phyloP scores from a whole-genome alignment of 352 stramenopile species.

The Pythium utonaiense region DNA sequence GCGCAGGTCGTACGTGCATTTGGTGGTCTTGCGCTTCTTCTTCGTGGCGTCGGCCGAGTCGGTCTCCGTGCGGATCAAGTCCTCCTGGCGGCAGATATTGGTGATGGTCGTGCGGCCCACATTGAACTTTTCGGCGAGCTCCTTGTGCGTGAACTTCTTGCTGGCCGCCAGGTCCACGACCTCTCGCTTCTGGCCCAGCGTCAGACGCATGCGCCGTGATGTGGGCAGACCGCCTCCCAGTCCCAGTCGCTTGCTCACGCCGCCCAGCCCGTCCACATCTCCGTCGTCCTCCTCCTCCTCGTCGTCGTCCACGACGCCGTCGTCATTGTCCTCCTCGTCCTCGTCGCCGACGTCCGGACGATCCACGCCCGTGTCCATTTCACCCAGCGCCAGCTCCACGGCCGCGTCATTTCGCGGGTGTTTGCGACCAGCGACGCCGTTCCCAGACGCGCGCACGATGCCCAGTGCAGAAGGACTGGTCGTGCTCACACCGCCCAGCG shows the following conservation, averaged over 20 bases:
- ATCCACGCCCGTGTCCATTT: constrained; percentile 5
- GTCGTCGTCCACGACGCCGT: constrained; percentile 8
- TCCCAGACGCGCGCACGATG: background rate
- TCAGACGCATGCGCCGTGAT: constrained; percentile 65
- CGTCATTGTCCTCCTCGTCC: background rate
- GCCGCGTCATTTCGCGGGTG: constrained; percentile 8
- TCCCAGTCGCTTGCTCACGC: background rate
- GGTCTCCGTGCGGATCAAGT: constrained; percentile 80
- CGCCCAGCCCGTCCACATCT: background rate
- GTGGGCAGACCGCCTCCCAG: constrained; percentile 19
- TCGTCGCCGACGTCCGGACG: background rate
- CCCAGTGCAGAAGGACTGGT: background rate
- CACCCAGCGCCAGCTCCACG: constrained; percentile 1
- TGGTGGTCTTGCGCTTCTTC: constrained; percentile 86
- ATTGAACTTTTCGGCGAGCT: constrained; percentile 78
- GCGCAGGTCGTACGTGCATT: constrained; percentile 78
- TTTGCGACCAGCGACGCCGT: constrained; percentile 13
- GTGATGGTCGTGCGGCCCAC: constrained; percentile 83
- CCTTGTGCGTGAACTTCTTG: constrained; percentile 84
- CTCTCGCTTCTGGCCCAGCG: constrained; percentile 82
- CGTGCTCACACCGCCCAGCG: background rate
- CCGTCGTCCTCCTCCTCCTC: constrained; percentile 10
- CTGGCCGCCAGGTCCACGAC: constrained; percentile 78
- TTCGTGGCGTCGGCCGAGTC: constrained; percentile 81
- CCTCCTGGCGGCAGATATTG: constrained; percentile 83